These are phyloP conservation scores for Gentiana straminea DNA, from an alignment of 257 asterid species.

Conservation along the genomic window DNA sequence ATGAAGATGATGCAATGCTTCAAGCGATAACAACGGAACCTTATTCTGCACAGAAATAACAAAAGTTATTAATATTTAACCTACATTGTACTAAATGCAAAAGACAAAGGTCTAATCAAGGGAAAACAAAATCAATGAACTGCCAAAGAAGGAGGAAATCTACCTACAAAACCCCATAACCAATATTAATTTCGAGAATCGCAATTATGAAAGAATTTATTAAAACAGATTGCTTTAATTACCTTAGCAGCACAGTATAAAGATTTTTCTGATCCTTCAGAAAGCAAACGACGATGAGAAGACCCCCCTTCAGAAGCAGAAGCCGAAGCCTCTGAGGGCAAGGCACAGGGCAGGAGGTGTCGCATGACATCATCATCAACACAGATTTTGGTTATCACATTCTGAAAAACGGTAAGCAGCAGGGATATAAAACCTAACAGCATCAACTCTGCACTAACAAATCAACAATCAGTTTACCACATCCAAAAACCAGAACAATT, in stretches of 20 bases:
- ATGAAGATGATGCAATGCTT: constrained; percentile 67
- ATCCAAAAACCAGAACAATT: neutral
- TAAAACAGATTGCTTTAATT: neutral
- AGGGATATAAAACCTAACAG: constrained; percentile 39
- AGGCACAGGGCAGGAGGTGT: constrained; percentile 32
- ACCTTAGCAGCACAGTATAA: constrained; percentile 31
- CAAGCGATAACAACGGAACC: constrained; percentile 47
- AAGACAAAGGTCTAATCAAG: too few relatives aligned
- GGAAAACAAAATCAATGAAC: too few relatives aligned
- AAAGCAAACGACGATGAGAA: constrained; percentile 20
- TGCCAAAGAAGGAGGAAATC: too few relatives aligned
- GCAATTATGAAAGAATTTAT: constrained; percentile 1
- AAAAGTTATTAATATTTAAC: constrained; percentile 2
- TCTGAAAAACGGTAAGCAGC: constrained; percentile 33
- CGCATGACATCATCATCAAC: constrained; percentile 13
- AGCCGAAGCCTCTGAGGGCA: constrained; percentile 11
- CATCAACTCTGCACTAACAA: constrained; percentile 35
- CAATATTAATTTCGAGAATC: neutral
- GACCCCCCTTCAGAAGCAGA: constrained; percentile 10
- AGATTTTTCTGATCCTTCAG: constrained; percentile 14
- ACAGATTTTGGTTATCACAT: constrained; percentile 23
- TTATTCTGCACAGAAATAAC: constrained; percentile 23
- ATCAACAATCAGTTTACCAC: neutral
- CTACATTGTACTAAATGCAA: neutral
- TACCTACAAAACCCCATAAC: too few relatives aligned